Evolutionary conservation across 768 basidiomycete species (phyloP).

Genomic region (Hortiboletus campestris): DNA sequence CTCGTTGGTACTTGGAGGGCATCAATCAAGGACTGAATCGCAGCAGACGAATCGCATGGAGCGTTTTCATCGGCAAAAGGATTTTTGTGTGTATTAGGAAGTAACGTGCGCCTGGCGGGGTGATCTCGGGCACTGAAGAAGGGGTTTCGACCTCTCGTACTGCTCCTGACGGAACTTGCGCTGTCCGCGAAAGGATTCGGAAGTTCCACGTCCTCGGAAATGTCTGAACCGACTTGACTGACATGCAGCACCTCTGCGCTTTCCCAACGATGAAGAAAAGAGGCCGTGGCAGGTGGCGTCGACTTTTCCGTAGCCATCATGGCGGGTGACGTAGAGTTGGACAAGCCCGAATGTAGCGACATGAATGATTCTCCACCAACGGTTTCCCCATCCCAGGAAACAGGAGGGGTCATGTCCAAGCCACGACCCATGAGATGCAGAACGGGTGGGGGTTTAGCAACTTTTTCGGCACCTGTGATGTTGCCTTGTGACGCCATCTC

Average conservation of each 20-base stretch:
- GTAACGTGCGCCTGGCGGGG: slow-evolving; percentile 20
- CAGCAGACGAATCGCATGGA: slow-evolving; percentile 30
- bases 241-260: slow-evolving; percentile 61
- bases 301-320: slow-evolving; percentile 51
- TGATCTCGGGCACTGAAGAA: slow-evolving; percentile 42
- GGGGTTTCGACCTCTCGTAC: slow-evolving; percentile 33
- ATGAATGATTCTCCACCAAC: slow-evolving; percentile 48
- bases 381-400: slow-evolving; percentile 55
- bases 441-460: slow-evolving; percentile 32
- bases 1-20: slow-evolving; percentile 55
- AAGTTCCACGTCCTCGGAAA: slow-evolving; percentile 6
- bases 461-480: slow-evolving; percentile 9
- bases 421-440: slow-evolving; percentile 46
- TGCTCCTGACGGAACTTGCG: slow-evolving; percentile 15
- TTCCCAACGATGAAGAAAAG: slow-evolving; percentile 62
- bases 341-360: slow-evolving; percentile 41
- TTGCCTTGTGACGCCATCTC: slow-evolving; percentile 45
- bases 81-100: slow-evolving; percentile 24
- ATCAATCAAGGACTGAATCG: slow-evolving; percentile 63
- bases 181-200: slow-evolving; percentile 29
- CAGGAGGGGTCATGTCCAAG: slow-evolving; percentile 34
- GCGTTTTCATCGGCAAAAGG: slow-evolving; percentile 43
- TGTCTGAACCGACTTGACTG: slow-evolving; percentile 23
- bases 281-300: slow-evolving; percentile 55
- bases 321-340: slow-evolving; percentile 50